These are phyloP conservation scores for Pseudogymnoascus sp. DNA, from an alignment of 2,329 filamentous ascomycete species.

Conservation along the genomic window DNA sequence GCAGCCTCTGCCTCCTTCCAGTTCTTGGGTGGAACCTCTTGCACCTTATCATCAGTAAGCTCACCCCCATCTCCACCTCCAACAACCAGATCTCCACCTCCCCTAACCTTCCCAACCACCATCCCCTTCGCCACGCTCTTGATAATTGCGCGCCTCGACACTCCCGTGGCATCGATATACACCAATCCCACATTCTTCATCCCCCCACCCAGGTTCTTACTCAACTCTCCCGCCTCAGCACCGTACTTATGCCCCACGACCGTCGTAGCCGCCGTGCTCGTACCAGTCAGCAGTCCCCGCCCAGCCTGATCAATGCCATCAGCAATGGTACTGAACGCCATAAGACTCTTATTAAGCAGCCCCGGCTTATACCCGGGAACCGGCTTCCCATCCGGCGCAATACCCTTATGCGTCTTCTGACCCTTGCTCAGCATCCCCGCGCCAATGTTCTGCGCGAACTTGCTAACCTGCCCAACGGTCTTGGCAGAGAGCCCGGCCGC, in stretches of 20 bases:
- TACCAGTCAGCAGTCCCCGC: slow-evolving; percentile 64
- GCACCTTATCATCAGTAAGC: slow-evolving; percentile 10
- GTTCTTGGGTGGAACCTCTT: slow-evolving; percentile 8
- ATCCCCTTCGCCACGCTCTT: slow-evolving; percentile 96
- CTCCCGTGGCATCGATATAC: slow-evolving; percentile 92
- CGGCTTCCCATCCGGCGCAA: slow-evolving; percentile 59
- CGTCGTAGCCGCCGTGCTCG: slow-evolving; percentile 70
- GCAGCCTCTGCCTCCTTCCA: slow-evolving; percentile 22
- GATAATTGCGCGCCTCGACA: slow-evolving; percentile 79
- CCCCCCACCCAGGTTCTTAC: slow-evolving; percentile 67
- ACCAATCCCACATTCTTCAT: slow-evolving; percentile 95
- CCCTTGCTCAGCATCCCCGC: slow-evolving; percentile 63
- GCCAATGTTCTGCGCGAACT: slow-evolving; percentile 82
- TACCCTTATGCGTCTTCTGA: slow-evolving; percentile 47
- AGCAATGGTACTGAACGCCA: slow-evolving; percentile 89
- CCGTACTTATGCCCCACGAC: slow-evolving; percentile 90
- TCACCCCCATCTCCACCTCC: slow-evolving; percentile 42
- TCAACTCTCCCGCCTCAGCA: slow-evolving; percentile 70
- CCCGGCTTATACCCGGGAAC: slow-evolving; percentile 71
- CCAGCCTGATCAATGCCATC: slow-evolving; percentile 89
- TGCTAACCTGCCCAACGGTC: slow-evolving; percentile 76
- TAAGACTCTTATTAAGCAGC: slow-evolving; percentile 88
- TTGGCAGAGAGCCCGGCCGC: slow-evolving; percentile 75
- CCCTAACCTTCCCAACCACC: slow-evolving; percentile 73
- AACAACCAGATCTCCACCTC: slow-evolving; percentile 65